phyloP scores from a whole-genome alignment of 108 stramenopile species.

The Chaetoceros tenuissimus region DNA sequence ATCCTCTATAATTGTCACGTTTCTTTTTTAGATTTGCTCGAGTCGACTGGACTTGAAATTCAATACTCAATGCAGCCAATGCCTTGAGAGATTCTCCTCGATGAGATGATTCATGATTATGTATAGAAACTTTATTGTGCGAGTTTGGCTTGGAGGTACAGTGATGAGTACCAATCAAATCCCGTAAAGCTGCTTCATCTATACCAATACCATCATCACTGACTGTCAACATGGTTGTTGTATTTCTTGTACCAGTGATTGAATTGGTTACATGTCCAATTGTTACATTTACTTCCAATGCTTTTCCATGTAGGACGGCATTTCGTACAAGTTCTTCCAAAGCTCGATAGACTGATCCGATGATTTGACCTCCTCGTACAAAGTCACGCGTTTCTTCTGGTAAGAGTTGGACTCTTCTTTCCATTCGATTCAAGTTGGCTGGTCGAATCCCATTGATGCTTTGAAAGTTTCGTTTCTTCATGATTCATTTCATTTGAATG shows the following conservation, averaged over 20 bases:
- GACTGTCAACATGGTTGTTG: not conserved
- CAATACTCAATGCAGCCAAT: constrained; percentile 17
- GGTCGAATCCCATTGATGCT: no score
- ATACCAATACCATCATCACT: constrained; percentile 19
- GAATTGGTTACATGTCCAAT: not conserved
- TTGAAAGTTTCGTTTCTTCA: no score
- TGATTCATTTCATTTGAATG: no score
- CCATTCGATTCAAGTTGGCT: no score
- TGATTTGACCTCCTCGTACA: constrained; percentile 12
- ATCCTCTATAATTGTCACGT: constrained; percentile 7
- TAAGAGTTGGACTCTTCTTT: not conserved
- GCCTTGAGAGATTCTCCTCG: constrained; percentile 19
- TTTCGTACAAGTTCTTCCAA: constrained; percentile 14
- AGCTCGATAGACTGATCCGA: constrained; percentile 4
- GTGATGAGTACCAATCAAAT: constrained; percentile 20
- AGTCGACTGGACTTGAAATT: constrained; percentile 19
- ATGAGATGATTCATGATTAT: constrained; percentile 1
- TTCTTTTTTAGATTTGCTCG: not conserved
- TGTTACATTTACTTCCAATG: not conserved
- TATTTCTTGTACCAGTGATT: no score
- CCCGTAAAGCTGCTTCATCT: constrained; percentile 16
- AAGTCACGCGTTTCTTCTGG: constrained; percentile 1
- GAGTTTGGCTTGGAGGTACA: constrained; percentile 12
- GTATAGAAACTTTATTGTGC: not conserved
- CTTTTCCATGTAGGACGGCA: not conserved